Evolutionary conservation across 495 filamentous ascomycete species (phyloP), one percentile per base, ranked within the genome.

Genomic region (Aspergillus sparsus): DNA sequence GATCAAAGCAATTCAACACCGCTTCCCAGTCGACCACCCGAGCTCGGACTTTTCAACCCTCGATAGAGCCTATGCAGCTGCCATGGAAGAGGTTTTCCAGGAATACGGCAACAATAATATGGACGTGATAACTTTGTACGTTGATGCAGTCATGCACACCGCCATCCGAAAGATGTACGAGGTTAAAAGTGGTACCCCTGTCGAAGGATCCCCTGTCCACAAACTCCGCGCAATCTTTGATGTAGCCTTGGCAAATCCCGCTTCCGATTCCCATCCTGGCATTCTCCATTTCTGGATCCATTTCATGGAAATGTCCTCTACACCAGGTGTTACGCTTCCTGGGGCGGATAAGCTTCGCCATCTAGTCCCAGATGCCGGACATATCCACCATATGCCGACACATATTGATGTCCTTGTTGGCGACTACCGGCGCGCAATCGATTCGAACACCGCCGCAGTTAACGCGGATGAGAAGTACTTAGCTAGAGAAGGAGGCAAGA

Each of bases 251-350:
- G 49, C 71, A 2, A 66, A 68, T 10, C 65, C 75, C 2, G 74
- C 69, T 5, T 74, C 74, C 18, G 49, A 70, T 7, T 41, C 47
- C 1, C 80, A 88, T 59, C 84, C 87, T 0, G 87, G 84, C 1
- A 62, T 88, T 2, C 71, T 87, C 9, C 87, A 89, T 63, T 66
- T 87, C 5, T 88, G 88, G 62, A 88, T 88, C 42, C 87, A 89
- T 60, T 75, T 85, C 13, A 86, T 87, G 77, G 86, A 89, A 65
- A 88, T 88, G 85, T 88, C 85, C 2, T 61, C 66, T 0, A 75
- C 71, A 11, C 87, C 87, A 0, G 86, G 87, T 49, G 55, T 62
- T 0, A 86, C 82, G 0, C 68, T 88, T 8, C 67, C 69, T 5
- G 75, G 74, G 3, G 85, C 85, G 0, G 82, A 88, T 61, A 72